Percentiles rank a stretch among this genome's conserved stretches.
phyloP scores from a whole-genome alignment of 208 protist species.

The Trypanosoma platydactyli region DNA sequence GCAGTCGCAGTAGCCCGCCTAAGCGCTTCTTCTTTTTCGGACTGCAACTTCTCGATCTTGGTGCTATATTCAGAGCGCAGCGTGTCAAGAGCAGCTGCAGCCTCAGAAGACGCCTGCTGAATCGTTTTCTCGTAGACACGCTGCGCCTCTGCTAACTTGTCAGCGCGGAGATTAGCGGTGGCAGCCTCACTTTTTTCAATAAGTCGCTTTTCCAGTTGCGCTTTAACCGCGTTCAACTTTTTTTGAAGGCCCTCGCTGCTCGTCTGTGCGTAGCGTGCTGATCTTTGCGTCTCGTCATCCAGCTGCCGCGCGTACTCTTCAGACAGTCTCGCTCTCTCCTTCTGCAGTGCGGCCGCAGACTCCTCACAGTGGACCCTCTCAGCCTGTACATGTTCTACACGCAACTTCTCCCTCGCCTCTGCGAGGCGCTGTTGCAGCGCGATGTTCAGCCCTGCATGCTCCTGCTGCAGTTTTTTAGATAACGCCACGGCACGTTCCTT shows the following conservation, averaged over 20 bases:
- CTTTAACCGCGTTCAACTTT: conserved; percentile 13
- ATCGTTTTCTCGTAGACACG: conserved; percentile 12
- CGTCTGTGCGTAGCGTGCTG: conserved; percentile 11
- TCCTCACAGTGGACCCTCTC: conserved; percentile 16
- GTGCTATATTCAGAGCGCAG: conserved; percentile 21
- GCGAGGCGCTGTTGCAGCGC: conserved; percentile 2
- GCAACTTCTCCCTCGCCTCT: conserved; percentile 37
- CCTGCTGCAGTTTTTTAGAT: conserved; percentile 13
- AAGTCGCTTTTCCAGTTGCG: conserved; percentile 6
- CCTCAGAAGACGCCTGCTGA: conserved; percentile 9
- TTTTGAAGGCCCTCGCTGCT: conserved; percentile 12
- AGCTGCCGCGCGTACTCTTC: conserved; percentile 13
- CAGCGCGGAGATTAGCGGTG: no score
- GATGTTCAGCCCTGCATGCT: conserved; percentile 13
- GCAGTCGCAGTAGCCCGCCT: no score
- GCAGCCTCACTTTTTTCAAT: neutral
- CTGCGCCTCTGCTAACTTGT: conserved; percentile 5
- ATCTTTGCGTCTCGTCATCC: conserved; percentile 1
- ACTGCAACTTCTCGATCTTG: conserved; percentile 14
- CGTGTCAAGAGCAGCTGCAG: conserved; percentile 9
- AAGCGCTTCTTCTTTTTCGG: conserved; percentile 12
- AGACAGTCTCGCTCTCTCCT: conserved; percentile 2
- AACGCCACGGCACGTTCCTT: conserved; percentile 10
- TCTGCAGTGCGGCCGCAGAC: conserved; percentile 8
- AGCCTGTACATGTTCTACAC: conserved; percentile 24